Conservation (phyloP, 2,329 filamentous ascomycete species). For the Fusarium ramigenum region DNA sequence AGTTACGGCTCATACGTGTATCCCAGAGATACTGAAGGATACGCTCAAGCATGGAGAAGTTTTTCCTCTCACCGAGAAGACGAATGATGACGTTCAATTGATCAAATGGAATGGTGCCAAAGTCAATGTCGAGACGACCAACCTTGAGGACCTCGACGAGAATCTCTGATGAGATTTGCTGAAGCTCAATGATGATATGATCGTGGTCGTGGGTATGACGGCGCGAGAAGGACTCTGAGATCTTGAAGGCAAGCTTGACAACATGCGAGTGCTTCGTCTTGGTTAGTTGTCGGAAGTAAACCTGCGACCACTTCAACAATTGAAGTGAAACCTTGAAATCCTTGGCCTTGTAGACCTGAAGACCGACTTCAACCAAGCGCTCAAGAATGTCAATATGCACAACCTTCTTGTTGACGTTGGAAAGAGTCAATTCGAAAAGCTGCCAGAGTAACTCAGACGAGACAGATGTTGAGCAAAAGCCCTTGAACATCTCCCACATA, state of each 20-base stretch:
- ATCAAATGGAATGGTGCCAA: not conserved
- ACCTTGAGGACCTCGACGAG: not conserved
- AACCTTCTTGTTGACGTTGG: not conserved
- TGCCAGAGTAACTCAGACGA: not conserved
- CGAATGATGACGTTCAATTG: not conserved
- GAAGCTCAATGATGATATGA: not conserved
- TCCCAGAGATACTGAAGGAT: constrained; percentile 6
- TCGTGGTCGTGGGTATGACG: not conserved
- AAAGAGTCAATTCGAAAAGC: not conserved
- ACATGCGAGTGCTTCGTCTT: not conserved
- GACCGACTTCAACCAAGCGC: not conserved
- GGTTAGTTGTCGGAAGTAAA: not conserved
- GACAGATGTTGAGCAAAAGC: not conserved
- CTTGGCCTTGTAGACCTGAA: not conserved
- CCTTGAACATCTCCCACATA: constrained; percentile 8
- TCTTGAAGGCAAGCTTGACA: not conserved
- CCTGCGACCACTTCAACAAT: not conserved
- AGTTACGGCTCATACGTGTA: not conserved
- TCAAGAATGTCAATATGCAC: not conserved
- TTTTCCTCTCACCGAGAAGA: not conserved
- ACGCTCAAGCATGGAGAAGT: not conserved
- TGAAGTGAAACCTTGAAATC: not conserved
- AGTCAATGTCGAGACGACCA: not conserved
- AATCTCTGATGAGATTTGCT: constrained; percentile 2
- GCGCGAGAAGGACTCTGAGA: not conserved